Evolutionary conservation across 2,329 filamentous ascomycete genomes (phyloP).

Genomic region (Pestalotiopsis sp.): DNA sequence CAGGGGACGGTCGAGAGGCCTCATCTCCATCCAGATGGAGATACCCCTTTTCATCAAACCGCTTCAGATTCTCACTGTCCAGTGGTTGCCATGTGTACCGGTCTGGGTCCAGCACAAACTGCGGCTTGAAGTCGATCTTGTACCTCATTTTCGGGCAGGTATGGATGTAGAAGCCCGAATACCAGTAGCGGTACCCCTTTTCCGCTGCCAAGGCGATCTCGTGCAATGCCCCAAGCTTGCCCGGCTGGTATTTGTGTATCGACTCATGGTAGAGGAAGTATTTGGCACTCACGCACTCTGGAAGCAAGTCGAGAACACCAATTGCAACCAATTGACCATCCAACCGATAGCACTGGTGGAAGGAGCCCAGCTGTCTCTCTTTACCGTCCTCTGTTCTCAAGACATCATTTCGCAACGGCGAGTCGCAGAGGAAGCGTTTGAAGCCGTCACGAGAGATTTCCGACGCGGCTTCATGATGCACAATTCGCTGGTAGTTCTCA

Average conservation of each 20-base stretch:
- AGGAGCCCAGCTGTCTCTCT: constrained; percentile 67
- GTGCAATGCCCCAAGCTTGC: constrained; percentile 74
- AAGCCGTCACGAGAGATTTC: constrained; percentile 67
- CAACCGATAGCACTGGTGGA: constrained; percentile 80
- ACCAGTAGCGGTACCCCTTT: constrained; percentile 75
- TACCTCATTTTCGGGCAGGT: constrained; percentile 82
- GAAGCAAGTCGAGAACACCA: constrained; percentile 76
- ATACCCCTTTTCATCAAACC: constrained; percentile 61
- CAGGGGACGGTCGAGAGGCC: background rate
- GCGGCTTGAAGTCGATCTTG: constrained; percentile 78
- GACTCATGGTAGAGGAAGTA: constrained; percentile 84
- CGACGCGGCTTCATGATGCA: constrained; percentile 68
- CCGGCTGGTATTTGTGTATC: constrained; percentile 69
- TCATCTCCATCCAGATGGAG: constrained; percentile 44
- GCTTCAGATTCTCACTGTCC: constrained; percentile 51
- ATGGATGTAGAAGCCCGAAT: constrained; percentile 82
- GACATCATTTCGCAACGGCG: constrained; percentile 59
- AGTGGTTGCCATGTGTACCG: constrained; percentile 65
- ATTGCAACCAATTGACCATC: constrained; percentile 77
- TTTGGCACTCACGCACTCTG: constrained; percentile 77
- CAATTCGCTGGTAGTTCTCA: constrained; percentile 73
- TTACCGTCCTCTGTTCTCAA: constrained; percentile 49
- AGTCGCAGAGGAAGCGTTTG: constrained; percentile 73
- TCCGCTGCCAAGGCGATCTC: constrained; percentile 75
- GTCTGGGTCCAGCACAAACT: constrained; percentile 73